Conservation (phyloP, 2,329 filamentous ascomycete genomes). For the Sarocladiaceae sp. region DNA sequence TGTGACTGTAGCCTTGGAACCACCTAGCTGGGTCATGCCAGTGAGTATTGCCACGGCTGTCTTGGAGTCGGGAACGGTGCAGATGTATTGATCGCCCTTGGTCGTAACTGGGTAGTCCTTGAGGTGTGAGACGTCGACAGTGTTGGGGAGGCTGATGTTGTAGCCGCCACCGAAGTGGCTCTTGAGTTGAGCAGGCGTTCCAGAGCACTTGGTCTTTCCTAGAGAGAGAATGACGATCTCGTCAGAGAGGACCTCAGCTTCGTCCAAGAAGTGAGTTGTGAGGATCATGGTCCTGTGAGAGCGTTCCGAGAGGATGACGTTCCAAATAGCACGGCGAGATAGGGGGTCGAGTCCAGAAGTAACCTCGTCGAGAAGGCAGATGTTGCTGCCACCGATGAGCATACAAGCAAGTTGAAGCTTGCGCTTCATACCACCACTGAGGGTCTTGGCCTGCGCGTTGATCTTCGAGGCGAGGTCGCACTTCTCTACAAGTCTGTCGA, state of each 20-base stretch:
- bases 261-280: conserved; percentile 68
- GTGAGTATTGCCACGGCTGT: conserved; percentile 21
- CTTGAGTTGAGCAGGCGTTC: conserved; percentile 62
- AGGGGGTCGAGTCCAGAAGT: conserved; percentile 64
- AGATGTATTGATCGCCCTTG: conserved; percentile 56
- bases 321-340: conserved; percentile 64
- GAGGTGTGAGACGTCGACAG: conserved; percentile 14
- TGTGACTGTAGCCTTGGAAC: conserved; percentile 25
- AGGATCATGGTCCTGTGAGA: conserved; percentile 59
- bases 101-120: conserved; percentile 36
- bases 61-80: conserved; percentile 37
- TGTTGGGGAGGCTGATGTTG: conserved; percentile 40
- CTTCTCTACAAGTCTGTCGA: conserved; percentile 47
- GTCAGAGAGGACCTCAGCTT: conserved; percentile 65
- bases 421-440: conserved; percentile 67
- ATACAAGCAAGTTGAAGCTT: conserved; percentile 69
- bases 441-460: conserved; percentile 47
- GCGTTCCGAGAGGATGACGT: conserved; percentile 62
- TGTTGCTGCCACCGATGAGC: conserved; percentile 63
- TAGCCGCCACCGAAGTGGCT: conserved; percentile 60
- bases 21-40: conserved; percentile 46
- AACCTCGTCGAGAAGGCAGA: conserved; percentile 68
- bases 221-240: conserved; percentile 63
- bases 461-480: conserved; percentile 60
- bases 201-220: conserved; percentile 57